These are phyloP conservation scores for Oryza longistaminata DNA, from an alignment of 176 grass and related monocot species.

Conservation along the genomic window DNA sequence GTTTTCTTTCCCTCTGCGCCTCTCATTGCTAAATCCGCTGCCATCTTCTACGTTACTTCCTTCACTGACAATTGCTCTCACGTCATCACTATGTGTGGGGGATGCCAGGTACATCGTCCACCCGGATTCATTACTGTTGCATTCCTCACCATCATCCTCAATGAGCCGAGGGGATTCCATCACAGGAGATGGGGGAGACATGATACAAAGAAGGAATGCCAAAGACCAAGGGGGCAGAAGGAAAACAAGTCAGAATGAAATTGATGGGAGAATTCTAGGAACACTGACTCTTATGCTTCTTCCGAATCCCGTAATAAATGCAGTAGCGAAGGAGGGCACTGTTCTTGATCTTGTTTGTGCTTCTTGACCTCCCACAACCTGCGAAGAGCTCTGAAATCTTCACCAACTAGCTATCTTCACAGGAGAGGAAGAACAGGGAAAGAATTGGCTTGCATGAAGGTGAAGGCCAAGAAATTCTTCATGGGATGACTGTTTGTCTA, in stretches of 20 bases:
- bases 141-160: conserved; percentile 46
- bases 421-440: conserved; percentile 12
- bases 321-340: conserved; percentile 4
- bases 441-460: conserved; percentile 33
- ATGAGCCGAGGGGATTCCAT: conserved; percentile 54
- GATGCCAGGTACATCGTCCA: conserved; percentile 73
- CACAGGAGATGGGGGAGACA: not conserved
- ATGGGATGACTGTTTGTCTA: not conserved
- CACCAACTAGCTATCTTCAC: conserved; percentile 8
- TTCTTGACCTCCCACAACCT: conserved; percentile 5
- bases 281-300: conserved; percentile 16
- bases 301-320: conserved; percentile 13
- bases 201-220: not conserved
- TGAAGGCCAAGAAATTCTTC: conserved; percentile 24
- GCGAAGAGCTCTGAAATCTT: conserved; percentile 1
- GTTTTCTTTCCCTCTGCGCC: conserved; percentile 21
- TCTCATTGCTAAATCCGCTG: conserved; percentile 30
- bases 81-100: conserved; percentile 40
- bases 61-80: conserved; percentile 25
- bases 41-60: conserved; percentile 44
- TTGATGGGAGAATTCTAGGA: conserved; percentile 16
- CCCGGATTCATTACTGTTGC: conserved; percentile 65
- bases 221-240: not conserved
- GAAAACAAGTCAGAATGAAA: conserved; percentile 8
- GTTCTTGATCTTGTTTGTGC: not conserved